phyloP scores from a whole-genome alignment of 352 stramenopile genomes.

The Aphanomyces euteiches region DNA sequence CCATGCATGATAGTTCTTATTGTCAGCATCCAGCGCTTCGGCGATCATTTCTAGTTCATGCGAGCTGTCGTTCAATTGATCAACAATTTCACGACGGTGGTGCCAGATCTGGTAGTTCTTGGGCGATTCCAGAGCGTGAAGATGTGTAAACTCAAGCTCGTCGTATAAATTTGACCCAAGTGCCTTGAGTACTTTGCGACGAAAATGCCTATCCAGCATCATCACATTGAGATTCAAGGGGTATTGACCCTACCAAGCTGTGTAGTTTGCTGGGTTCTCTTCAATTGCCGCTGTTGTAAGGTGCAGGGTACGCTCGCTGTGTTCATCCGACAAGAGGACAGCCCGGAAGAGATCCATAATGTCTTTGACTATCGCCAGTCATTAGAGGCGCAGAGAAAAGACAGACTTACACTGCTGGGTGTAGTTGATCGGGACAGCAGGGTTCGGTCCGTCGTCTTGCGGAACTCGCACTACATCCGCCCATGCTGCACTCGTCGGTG shows the following conservation, averaged over 20 bases:
- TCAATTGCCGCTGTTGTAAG: constrained; percentile 92
- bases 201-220: constrained; percentile 59
- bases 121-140: constrained; percentile 90
- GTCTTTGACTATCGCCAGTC: constrained; percentile 50
- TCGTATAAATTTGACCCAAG: constrained; percentile 61
- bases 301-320: constrained; percentile 84
- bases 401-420: constrained; percentile 53
- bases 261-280: constrained; percentile 98
- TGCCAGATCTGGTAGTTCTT: constrained; percentile 99
- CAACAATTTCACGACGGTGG: constrained; percentile 93
- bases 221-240: background rate
- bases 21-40: constrained; percentile 90
- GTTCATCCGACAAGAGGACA: constrained; percentile 88
- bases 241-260: constrained; percentile 82
- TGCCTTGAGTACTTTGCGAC: constrained; percentile 84
- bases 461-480: constrained; percentile 78
- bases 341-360: constrained; percentile 95
- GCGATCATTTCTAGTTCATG: constrained; percentile 91
- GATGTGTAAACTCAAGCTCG: constrained; percentile 70
- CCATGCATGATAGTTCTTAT: constrained; percentile 99
- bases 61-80: constrained; percentile 68
- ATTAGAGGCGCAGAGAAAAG: too few relatives aligned
- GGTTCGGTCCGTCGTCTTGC: constrained; percentile 76
- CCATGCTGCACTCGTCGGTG: constrained; percentile 41
- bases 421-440: constrained; percentile 78